These are phyloP conservation scores for Ploettnerulaceae sp. DNA, from an alignment of 2,329 filamentous ascomycete genomes.

Conservation along the genomic window DNA sequence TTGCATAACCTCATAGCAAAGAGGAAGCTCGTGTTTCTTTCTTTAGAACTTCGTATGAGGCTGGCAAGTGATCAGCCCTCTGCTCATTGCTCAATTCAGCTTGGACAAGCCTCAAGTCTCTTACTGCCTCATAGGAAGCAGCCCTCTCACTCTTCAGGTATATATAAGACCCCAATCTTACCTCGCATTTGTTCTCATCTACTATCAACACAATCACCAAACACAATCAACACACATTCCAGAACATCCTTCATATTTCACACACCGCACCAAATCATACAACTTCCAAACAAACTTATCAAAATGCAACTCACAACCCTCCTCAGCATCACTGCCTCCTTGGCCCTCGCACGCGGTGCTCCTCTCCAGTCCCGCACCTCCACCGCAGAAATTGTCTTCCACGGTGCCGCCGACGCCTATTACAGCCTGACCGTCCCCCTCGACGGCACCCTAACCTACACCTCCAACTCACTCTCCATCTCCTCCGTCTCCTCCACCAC, in stretches of 20 bases:
- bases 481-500: conserved; percentile 20
- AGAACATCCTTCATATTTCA: too few relatives aligned
- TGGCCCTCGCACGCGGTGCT: conserved; percentile 19
- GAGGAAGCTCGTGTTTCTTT: conserved; percentile 1
- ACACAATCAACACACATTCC: neutral
- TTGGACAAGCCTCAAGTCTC: neutral
- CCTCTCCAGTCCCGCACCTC: conserved; percentile 13
- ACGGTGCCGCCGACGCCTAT: conserved; percentile 25
- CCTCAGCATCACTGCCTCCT: conserved; percentile 11
- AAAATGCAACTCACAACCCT: conserved; percentile 9
- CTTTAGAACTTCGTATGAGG: conserved; percentile 3
- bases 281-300: neutral
- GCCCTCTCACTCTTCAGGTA: neutral
- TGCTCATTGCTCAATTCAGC: neutral
- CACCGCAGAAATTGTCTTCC: conserved; percentile 18
- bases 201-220: neutral
- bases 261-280: too few relatives aligned
- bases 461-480: conserved; percentile 26
- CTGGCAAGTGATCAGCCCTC: conserved; percentile 5
- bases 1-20: neutral
- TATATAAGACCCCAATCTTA: conserved; percentile 1
- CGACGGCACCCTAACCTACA: conserved; percentile 16
- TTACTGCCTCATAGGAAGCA: neutral
- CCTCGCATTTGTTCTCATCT: neutral
- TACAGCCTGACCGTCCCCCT: conserved; percentile 24